Base-by-base conservation (phyloP, 352 stramenopile genomes). In the Globisporangium okanoganense region DNA sequence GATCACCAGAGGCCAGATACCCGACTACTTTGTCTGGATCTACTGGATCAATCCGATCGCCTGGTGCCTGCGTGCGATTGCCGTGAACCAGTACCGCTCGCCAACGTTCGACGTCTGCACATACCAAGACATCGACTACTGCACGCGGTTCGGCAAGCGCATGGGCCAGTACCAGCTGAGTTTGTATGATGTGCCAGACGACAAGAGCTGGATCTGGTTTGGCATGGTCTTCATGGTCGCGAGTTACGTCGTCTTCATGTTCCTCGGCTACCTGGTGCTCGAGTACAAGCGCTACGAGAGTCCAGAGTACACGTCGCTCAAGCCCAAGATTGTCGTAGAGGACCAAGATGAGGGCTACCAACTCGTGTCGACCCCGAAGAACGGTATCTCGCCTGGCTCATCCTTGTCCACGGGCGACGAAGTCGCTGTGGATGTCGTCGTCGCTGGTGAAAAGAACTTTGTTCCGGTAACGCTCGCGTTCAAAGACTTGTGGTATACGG, bases 401-500 rank as follows among this genome's bases (percentile, higher is more conserved):
- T n/a, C n/a, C n/a, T n/a, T n/a, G n/a, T n/a, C n/a, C n/a, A n/a
- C n/a, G n/a, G n/a, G n/a, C n/a, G n/a, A n/a, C n/a, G n/a, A n/a
- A n/a, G n/a, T n/a, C n/a, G n/a, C n/a, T n/a, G n/a, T n/a, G n/a
- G n/a, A n/a, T n/a, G n/a, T n/a, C n/a, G n/a, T n/a, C n/a, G n/a
- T n/a, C n/a, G n/a, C n/a, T n/a, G n/a, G n/a, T n/a, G 41, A 63
- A 9, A 59, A 59, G 40, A 59, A 36, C 10, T 72, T 73, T 27
- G 22, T 56, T 2, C 65, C 58, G 0, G 58, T 73, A 6, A 65
- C 65, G 18, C 24, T 73, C 5, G 55, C 58, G 14, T 73, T 73
- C 47, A 33, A 51, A n/a, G 35, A 73, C 36, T 35, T 73, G 8
- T 61, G 58, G 43, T 73, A 73, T 53, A 67, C 65, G 9, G 60